phyloP scores from a whole-genome alignment of 192 early-diverging fungal genomes.

The Umbelopsis isabellina region DNA sequence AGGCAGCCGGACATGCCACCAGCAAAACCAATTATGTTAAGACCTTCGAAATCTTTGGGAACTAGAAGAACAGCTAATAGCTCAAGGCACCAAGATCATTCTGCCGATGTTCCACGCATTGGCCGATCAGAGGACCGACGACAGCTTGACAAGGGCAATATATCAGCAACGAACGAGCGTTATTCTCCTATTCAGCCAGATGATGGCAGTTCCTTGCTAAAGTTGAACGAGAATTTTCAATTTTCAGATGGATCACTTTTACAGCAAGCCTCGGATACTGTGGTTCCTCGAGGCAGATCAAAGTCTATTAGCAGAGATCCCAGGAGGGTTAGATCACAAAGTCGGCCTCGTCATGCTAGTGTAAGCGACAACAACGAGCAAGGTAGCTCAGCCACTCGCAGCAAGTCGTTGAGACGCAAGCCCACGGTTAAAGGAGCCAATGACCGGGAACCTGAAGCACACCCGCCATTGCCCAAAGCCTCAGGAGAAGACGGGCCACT shows the following conservation, averaged over 20 bases:
- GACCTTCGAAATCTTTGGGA: neutral
- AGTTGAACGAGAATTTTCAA: neutral
- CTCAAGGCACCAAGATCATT: neutral
- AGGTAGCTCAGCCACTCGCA: neutral
- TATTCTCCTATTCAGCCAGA: neutral
- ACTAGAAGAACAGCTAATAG: neutral
- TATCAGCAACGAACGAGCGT: neutral
- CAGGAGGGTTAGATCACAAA: neutral
- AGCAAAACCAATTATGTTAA: neutral
- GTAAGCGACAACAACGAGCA: neutral
- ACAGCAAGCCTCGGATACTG: neutral
- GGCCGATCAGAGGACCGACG: neutral
- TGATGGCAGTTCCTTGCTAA: neutral
- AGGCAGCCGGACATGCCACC: neutral
- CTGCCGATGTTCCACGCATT: neutral
- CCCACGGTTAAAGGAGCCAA: neutral
- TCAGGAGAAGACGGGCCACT: constrained; percentile 1
- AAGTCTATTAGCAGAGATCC: constrained; percentile 7
- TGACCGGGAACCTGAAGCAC: neutral
- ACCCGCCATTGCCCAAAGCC: neutral
- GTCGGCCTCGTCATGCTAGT: neutral
- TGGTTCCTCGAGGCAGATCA: neutral
- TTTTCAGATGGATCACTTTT: neutral
- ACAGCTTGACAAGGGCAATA: neutral
- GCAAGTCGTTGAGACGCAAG: constrained; percentile 1